These are phyloP conservation scores for Solanum raphanifolium DNA, from an alignment of 257 asterid species.

Conservation along the genomic window DNA sequence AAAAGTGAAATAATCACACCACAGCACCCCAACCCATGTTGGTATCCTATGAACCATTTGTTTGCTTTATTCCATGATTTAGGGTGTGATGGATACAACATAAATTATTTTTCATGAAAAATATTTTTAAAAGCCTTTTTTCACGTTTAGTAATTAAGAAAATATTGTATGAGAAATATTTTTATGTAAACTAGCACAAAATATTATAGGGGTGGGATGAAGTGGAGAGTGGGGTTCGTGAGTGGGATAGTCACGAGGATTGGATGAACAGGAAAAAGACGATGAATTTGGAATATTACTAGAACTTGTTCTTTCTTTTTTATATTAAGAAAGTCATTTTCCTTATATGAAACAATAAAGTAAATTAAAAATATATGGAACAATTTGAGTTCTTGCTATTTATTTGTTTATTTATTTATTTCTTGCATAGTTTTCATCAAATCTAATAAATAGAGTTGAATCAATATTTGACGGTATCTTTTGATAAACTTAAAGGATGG, in stretches of 20 bases:
- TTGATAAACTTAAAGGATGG: neutral
- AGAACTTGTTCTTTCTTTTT: no score
- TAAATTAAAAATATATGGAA: neutral
- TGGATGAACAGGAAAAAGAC: neutral
- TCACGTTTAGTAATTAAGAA: neutral
- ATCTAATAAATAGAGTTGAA: neutral
- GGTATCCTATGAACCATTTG: neutral
- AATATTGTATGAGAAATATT: neutral
- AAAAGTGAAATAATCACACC: no score
- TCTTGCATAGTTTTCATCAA: neutral
- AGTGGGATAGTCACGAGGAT: neutral
- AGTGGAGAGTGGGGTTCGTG: neutral
- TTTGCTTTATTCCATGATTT: neutral
- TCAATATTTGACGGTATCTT: neutral
- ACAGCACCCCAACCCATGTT: neutral
- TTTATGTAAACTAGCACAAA: neutral
- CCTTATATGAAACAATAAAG: neutral
- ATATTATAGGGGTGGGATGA: neutral
- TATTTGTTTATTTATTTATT: neutral
- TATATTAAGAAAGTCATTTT: neutral
- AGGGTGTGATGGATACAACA: neutral
- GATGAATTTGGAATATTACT: no score
- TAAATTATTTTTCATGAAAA: neutral
- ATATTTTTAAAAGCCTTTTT: neutral
- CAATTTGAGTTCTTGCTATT: neutral